These are phyloP conservation scores for Hypsizygus marmoreus DNA, from an alignment of 768 basidiomycete species.

Conservation along the genomic window DNA sequence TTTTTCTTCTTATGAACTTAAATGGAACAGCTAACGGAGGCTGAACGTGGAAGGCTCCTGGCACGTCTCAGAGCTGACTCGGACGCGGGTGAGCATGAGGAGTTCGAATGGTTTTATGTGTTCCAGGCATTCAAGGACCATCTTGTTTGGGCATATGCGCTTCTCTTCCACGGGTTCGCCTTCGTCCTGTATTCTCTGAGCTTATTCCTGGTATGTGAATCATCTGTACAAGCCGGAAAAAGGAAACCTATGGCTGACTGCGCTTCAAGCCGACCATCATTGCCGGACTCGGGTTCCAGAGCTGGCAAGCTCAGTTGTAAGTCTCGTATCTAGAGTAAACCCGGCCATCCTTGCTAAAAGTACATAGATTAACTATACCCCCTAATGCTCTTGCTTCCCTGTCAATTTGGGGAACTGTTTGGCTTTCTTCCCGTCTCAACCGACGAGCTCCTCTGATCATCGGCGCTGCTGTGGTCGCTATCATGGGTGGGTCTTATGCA, in stretches of 20 bases:
- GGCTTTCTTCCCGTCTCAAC: conserved; percentile 48
- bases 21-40: conserved; percentile 45
- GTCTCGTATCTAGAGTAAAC: conserved; percentile 12
- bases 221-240: too few relatives aligned
- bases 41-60: conserved; percentile 51
- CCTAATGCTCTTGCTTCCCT: conserved; percentile 54
- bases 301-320: conserved; percentile 63
- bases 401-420: conserved; percentile 52
- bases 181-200: conserved; percentile 60
- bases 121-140: conserved; percentile 58
- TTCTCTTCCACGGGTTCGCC: conserved; percentile 63
- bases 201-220: conserved; percentile 50
- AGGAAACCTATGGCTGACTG: neutral
- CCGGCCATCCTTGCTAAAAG: neutral
- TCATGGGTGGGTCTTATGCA: conserved; percentile 44
- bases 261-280: conserved; percentile 57
- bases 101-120: conserved; percentile 60
- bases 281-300: conserved; percentile 53
- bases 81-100: conserved; percentile 53
- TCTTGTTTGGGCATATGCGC: conserved; percentile 59
- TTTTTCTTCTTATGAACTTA: neutral
- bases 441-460: conserved; percentile 57
- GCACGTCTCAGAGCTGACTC: conserved; percentile 52
- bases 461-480: conserved; percentile 46
- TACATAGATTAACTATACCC: conserved; percentile 55